Percentiles rank a stretch among this genome's conserved stretches.
Conservation (phyloP, 306 rosid genomes). For the Quercus dentata region DNA sequence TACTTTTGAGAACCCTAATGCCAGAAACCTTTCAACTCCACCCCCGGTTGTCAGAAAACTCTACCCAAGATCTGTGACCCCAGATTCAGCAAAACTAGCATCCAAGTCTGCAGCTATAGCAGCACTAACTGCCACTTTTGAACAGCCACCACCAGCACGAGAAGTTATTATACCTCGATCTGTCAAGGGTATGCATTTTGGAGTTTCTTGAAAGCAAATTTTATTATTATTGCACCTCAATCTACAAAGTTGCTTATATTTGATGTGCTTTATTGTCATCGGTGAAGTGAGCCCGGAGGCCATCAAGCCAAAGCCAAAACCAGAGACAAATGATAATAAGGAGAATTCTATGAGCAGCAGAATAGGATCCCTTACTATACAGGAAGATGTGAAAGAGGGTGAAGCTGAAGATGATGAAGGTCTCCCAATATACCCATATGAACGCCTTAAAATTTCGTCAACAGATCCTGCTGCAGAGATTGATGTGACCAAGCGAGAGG, state of each 20-base stretch:
- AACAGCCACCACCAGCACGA: conserved; percentile 53
- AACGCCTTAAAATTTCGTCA: conserved; percentile 58
- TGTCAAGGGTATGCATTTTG: conserved; percentile 46
- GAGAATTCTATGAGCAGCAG: conserved; percentile 49
- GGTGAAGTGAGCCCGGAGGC: conserved; percentile 45
- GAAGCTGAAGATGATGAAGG: conserved; percentile 81
- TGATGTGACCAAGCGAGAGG: conserved; percentile 97
- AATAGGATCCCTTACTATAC: conserved; percentile 68
- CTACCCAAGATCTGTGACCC: conserved; percentile 72
- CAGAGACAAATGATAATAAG: not conserved
- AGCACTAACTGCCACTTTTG: conserved; percentile 62
- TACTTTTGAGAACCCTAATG: conserved; percentile 65
- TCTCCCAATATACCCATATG: conserved; percentile 72
- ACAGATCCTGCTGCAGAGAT: conserved; percentile 64
- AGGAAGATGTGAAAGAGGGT: conserved; percentile 84
- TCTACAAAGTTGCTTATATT: conserved; percentile 6
- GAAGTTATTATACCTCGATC: conserved; percentile 75
- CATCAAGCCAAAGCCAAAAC: conserved; percentile 36
- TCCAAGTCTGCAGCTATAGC: conserved; percentile 69
- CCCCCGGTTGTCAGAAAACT: conserved; percentile 84
- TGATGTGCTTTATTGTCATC: conserved; percentile 18
- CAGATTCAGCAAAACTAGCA: conserved; percentile 51
- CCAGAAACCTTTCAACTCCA: conserved; percentile 93
- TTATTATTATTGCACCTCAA: conserved; percentile 15
- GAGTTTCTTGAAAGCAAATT: conserved; percentile 7